Percentiles rank a stretch among this genome's conserved stretches.
These are phyloP conservation scores for Fraxinus pennsylvanica DNA, from an alignment of 257 asterid species.

Conservation along the genomic window DNA sequence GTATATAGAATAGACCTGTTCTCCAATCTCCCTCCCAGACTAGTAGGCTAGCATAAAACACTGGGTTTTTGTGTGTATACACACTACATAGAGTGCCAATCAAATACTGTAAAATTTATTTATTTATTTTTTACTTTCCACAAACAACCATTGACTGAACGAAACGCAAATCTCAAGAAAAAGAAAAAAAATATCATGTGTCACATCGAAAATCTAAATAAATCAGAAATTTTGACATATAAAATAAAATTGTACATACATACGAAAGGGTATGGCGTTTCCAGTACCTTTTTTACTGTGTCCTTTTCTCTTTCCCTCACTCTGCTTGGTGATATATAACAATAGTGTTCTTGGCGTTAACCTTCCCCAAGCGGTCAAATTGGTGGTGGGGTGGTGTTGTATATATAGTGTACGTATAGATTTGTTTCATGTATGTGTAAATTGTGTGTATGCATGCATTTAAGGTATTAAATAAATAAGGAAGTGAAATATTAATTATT, in stretches of 20 bases:
- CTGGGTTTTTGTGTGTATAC: slow-evolving; percentile 13
- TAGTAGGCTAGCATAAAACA: slow-evolving; percentile 7
- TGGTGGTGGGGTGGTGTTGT: slow-evolving; percentile 12
- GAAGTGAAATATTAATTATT: not conserved
- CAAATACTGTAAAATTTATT: slow-evolving; percentile 1
- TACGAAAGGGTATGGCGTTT: slow-evolving; percentile 27
- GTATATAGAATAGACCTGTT: slow-evolving; percentile 32
- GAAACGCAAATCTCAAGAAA: slow-evolving; percentile 47
- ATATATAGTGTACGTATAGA: slow-evolving; percentile 24
- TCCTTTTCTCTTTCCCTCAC: slow-evolving; percentile 3
- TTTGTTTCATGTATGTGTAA: slow-evolving; percentile 1
- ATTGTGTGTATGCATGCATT: not conserved
- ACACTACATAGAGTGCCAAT: slow-evolving; percentile 26
- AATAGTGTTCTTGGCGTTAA: slow-evolving; percentile 22
- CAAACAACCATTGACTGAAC: slow-evolving; percentile 26
- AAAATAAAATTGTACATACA: slow-evolving; percentile 3
- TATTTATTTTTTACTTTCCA: slow-evolving; percentile 15
- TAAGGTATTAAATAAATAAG: not conserved
- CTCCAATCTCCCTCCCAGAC: slow-evolving; percentile 19
- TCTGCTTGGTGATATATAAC: not conserved
- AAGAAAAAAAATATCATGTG: slow-evolving; percentile 3
- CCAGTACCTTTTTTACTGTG: slow-evolving; percentile 30
- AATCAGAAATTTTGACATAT: slow-evolving; percentile 2
- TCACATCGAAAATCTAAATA: slow-evolving; percentile 30
- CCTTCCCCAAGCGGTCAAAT: slow-evolving; percentile 45